phyloP scores from a whole-genome alignment of 345 rosid genomes.

The Camelina hispida region DNA sequence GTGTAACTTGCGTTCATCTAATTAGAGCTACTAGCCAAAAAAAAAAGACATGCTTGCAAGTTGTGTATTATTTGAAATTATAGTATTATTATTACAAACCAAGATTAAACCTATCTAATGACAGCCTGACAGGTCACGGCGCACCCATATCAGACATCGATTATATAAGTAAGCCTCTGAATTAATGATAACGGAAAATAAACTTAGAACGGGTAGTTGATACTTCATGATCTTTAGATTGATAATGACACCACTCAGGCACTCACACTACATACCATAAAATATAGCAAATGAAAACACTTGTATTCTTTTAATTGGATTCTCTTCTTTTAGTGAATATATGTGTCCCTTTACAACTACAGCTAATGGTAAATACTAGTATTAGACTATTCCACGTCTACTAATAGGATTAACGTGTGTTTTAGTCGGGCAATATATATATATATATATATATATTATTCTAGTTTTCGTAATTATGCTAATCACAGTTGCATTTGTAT shows the following conservation, averaged over 20 bases:
- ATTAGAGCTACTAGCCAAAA: background rate
- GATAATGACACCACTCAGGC: constrained; percentile 23
- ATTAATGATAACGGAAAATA: background rate
- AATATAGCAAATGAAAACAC: background rate
- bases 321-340: background rate
- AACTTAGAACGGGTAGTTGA: background rate
- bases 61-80: background rate
- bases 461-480: background rate
- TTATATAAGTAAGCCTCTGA: background rate
- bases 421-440: background rate
- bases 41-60: constrained; percentile 25
- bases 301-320: background rate
- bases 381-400: background rate
- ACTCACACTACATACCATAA: too few species aligned
- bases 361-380: background rate
- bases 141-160: background rate
- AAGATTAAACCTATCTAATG: background rate
- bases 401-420: background rate
- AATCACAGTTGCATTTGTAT: background rate
- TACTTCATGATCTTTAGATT: constrained; percentile 2
- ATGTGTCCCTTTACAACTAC: background rate
- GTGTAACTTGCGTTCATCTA: background rate
- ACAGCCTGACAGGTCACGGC: background rate
- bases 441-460: background rate
- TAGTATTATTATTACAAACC: background rate